Base-by-base conservation (phyloP, 768 basidiomycete genomes). In the Suillus occidentalis region DNA sequence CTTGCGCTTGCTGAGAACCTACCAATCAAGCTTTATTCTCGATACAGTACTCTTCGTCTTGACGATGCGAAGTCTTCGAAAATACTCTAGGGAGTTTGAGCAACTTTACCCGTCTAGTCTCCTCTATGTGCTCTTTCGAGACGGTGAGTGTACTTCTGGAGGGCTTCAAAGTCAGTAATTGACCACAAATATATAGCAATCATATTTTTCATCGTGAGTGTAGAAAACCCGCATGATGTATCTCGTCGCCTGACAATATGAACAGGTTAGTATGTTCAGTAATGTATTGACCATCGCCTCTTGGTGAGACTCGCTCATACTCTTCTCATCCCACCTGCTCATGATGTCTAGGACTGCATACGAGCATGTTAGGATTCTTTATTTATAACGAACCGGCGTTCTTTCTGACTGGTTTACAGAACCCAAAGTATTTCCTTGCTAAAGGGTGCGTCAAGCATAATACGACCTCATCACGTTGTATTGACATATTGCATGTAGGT, bases 221-320 rank as follows among this genome's bases (percentile, higher is more conserved):
- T 31, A 20, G 18, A 31, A 31, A 4, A 28, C 6, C 12, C 20
- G 18, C 25, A 20, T 42, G 10, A 42, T 28, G 25, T 20, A 13
- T 10, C 28, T 20, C 6, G 6, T 59, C 20, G 4, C 7, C 18
- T n/a, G 4, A 62, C 22, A n/a, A 31, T 4, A 12, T 9, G 18
- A n/a, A 36, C 40, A 65, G 64, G n/a, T 22, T 37, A 63, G 58
- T 28, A 10, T 62, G 13, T 64, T 66, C 14, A 66, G 58, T n/a
- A 59, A 50, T 42, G n/a, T 61, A 13, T 62, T 61, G 8, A 42
- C 37, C n/a, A 60, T 71, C 1, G 13, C 61, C 3, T 67, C 68
- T 49, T 71, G 66, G 70, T 71, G 53, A 55, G 68, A 22, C 63
- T 12, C 18, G 31, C 5, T 40, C 47, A 59, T 20, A 6, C 12